Base-by-base conservation (phyloP, 805 yeast genomes). In the Yarrowia sp. region DNA sequence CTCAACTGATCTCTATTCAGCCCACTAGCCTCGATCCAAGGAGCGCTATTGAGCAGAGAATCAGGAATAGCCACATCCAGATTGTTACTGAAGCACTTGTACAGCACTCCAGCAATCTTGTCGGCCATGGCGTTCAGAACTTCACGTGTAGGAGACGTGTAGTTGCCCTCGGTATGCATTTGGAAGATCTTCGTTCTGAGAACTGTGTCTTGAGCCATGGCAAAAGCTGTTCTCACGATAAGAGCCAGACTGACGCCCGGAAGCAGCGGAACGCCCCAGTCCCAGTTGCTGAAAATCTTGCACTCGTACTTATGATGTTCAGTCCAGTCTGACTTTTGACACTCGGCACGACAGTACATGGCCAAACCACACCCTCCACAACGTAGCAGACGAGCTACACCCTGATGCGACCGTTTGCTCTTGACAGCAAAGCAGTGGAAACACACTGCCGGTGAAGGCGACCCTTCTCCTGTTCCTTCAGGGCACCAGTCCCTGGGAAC, bases 361-460 rank as follows among this genome's bases (percentile, higher is more conserved):
- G 67, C 67, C 48, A 63, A 10, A n/a, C 67, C 67, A 63, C 67
- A 63, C n/a, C 56, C 56, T 40, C 56, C 67, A 63, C 67, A 63
- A 8, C 65, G 52, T 15, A 59, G 19, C n/a, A 59, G 35, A 32
- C 65, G 65, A 16, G 65, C 52, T 5, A 59, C 65, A 8, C 65
- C 65, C 52, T 59, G 65, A 15, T 59, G 65, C 9, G 65, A 45
- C 19, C 65, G 41, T 8, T 59, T 59, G 65, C 65, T 59, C 65
- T 45, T 59, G 65, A 45, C 52, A 32, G 65, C 65, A 59, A 59
- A 59, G n/a, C 65, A 59, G 35, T 59, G 40, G 35, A 59, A 59
- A 45, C 65, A 59, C 35, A 59, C 65, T 12, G 65, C 65, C 2
- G 65, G 65, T 3, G 65, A 43, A 8, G 65, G 50, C 4, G 65